phyloP scores from a whole-genome alignment of 148 eudicot species.

The Rhododendron molle region DNA sequence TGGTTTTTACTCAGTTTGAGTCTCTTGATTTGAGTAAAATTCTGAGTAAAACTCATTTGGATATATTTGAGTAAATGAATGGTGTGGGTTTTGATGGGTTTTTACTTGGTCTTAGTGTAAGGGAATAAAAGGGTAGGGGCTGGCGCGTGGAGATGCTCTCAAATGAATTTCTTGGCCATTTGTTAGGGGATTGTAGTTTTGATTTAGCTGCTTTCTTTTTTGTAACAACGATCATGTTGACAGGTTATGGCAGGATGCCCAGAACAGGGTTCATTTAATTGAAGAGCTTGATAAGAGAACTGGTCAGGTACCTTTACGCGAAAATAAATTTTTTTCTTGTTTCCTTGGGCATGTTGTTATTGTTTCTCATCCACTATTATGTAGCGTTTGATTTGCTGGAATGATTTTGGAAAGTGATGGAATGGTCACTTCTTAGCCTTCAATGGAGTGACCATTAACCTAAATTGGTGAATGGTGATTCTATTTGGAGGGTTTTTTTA shows the following conservation, averaged over 20 bases:
- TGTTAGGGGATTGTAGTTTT: background rate
- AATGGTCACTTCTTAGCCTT: background rate
- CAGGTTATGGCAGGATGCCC: conserved; percentile 90
- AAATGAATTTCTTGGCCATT: background rate
- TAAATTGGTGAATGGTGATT: background rate
- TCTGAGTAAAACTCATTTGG: no score
- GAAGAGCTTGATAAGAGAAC: conserved; percentile 67
- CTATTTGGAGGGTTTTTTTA: background rate
- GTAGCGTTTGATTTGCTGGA: background rate
- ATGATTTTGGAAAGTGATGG: background rate
- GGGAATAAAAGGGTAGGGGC: no score
- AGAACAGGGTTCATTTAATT: conserved; percentile 58
- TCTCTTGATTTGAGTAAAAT: no score
- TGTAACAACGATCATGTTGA: conserved; percentile 10
- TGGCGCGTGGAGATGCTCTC: background rate
- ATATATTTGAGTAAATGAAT: no score
- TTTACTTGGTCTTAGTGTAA: no score
- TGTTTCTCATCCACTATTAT: background rate
- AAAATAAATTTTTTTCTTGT: background rate
- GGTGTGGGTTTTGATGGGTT: no score
- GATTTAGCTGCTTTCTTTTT: background rate
- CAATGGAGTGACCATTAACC: background rate
- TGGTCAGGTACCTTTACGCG: conserved; percentile 44
- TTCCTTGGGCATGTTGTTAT: background rate
- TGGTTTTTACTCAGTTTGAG: no score